A percentile compares a stretch with the other conserved stretches of the same genome.
Evolutionary conservation across 345 rosid species (phyloP).

Genomic region (Mangifera indica): DNA sequence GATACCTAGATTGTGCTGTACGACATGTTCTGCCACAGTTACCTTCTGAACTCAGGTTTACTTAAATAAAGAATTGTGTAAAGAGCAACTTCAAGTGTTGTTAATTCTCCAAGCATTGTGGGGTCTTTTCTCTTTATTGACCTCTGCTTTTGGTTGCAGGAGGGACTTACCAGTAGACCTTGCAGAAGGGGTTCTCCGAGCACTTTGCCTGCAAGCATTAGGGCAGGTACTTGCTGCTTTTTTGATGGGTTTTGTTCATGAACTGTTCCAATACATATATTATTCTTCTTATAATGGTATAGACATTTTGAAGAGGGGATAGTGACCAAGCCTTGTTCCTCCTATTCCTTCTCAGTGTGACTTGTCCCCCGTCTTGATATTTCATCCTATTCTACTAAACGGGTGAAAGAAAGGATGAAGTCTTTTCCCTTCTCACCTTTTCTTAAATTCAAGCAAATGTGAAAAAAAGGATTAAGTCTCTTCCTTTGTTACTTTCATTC

Average conservation of each 20-base stretch:
- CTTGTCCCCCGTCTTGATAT: not conserved
- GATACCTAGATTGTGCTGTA: constrained; percentile 91
- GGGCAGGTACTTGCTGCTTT: constrained; percentile 46
- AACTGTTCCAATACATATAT: too few species aligned
- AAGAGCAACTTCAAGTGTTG: constrained; percentile 9
- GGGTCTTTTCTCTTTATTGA: constrained; percentile 14
- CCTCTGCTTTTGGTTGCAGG: constrained; percentile 42
- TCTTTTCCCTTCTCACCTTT: too few species aligned
- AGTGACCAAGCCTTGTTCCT: too few species aligned
- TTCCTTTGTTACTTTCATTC: not conserved
- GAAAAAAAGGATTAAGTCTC: not conserved
- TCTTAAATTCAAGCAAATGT: too few species aligned
- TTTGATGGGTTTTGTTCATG: too few species aligned
- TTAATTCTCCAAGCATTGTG: constrained; percentile 5
- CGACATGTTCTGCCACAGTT: constrained; percentile 87
- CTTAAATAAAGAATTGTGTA: constrained; percentile 13
- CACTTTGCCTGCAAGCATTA: constrained; percentile 90
- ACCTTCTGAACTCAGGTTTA: constrained; percentile 70
- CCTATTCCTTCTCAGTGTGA: too few species aligned
- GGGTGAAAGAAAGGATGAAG: not conserved
- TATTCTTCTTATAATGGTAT: too few species aligned
- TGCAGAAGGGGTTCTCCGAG: constrained; percentile 87
- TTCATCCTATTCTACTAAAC: not conserved
- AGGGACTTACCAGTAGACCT: constrained; percentile 90
- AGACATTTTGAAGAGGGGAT: too few species aligned